Evolutionary conservation across 768 basidiomycete genomes (phyloP).

Genomic region (Cystobasidium tubakii): DNA sequence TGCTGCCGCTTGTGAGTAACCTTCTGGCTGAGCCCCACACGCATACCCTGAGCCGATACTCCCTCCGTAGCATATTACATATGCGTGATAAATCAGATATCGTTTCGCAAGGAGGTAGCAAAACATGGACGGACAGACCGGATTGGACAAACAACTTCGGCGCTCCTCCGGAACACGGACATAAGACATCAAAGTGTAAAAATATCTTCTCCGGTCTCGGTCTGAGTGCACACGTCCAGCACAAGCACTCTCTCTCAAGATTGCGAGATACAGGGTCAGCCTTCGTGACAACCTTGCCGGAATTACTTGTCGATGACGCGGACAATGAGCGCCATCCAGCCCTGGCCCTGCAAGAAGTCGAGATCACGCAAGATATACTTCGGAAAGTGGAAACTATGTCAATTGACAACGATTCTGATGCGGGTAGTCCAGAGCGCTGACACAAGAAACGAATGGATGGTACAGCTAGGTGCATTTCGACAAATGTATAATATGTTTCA

Average conservation of each 20-base stretch:
- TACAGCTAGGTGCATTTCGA: too few species aligned
- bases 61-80: conserved; percentile 16
- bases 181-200: background rate
- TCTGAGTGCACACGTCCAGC: background rate
- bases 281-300: background rate
- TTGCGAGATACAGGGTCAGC: background rate
- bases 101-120: background rate
- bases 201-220: background rate
- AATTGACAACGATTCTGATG: background rate
- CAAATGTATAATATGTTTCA: too few species aligned
- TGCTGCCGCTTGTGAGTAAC: conserved; percentile 34
- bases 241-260: background rate
- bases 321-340: background rate
- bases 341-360: background rate
- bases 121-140: background rate
- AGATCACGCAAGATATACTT: background rate
- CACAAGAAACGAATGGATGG: background rate
- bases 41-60: background rate
- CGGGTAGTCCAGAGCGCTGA: background rate
- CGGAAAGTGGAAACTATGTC: background rate
- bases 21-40: background rate
- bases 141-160: conserved; percentile 26
- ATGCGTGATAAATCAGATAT: background rate
- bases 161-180: background rate
- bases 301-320: background rate